Evolutionary conservation across 768 basidiomycete species (phyloP).

Genomic region (Boletus pseudo-olivaceus): DNA sequence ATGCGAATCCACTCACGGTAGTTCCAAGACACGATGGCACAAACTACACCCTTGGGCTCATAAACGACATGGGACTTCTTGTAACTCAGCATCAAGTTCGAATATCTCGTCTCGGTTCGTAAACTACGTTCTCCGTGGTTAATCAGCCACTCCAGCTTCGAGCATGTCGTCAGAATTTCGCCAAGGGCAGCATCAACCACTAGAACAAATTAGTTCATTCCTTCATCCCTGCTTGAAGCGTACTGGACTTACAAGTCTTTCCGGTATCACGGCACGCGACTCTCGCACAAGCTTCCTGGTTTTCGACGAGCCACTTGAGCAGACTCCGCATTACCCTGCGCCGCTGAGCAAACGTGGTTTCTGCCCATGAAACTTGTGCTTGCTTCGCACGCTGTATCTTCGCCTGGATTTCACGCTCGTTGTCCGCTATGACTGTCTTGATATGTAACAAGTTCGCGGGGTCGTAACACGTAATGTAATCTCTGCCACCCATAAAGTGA

Average conservation of each 20-base stretch:
- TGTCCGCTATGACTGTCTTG: constrained; percentile 72
- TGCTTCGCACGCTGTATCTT: constrained; percentile 64
- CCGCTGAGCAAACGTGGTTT: constrained; percentile 74
- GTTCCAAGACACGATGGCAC: constrained; percentile 94
- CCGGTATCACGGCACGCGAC: constrained; percentile 93
- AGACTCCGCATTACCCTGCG: constrained; percentile 82
- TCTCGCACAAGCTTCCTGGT: constrained; percentile 81
- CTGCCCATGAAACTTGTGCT: constrained; percentile 72
- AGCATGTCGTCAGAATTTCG: constrained; percentile 91
- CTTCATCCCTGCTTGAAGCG: neutral
- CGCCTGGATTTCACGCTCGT: constrained; percentile 61
- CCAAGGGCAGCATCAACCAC: constrained; percentile 94
- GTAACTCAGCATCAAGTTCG: constrained; percentile 67
- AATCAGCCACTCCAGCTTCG: constrained; percentile 91
- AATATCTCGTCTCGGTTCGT: constrained; percentile 64
- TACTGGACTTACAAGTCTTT: constrained; percentile 71
- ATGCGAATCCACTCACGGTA: constrained; percentile 58
- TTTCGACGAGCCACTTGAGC: constrained; percentile 88
- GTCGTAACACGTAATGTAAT: constrained; percentile 89
- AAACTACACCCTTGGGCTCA: constrained; percentile 90
- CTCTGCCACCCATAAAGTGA: constrained; percentile 41
- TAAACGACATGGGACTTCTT: constrained; percentile 79
- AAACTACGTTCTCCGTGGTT: constrained; percentile 79
- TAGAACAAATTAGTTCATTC: constrained; percentile 29
- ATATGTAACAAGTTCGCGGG: constrained; percentile 86